Evolutionary conservation across 225 moss, liverwort and hornwort genomes (phyloP).

Genomic region (Pseudisothecium myosuroides): DNA sequence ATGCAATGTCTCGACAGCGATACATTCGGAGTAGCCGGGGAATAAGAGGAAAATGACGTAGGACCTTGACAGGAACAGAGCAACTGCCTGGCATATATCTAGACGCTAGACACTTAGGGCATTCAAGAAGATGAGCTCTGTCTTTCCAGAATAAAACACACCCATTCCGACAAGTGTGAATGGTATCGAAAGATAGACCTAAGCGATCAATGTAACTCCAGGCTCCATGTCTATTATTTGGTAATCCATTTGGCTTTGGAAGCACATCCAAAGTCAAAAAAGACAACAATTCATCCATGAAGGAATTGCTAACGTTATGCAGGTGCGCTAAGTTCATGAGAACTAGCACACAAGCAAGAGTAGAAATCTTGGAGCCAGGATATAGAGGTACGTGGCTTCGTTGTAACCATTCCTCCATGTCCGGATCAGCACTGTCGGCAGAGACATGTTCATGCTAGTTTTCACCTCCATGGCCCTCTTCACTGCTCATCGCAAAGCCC

Average conservation of each 20-base stretch:
- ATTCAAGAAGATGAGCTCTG: accelerated
- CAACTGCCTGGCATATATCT: accelerated
- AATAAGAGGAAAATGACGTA: accelerated
- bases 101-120: accelerated
- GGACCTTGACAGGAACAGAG: accelerated
- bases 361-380: accelerated
- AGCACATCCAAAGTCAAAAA: too few species aligned
- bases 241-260: accelerated
- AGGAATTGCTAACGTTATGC: too few species aligned
- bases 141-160: too few species aligned
- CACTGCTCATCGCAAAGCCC: too few species aligned
- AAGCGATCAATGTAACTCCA: too few species aligned
- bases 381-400: accelerated
- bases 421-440: too few species aligned
- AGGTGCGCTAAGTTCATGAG: too few species aligned
- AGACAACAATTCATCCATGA: too few species aligned
- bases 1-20: too few species aligned
- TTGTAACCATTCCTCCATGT: too few species aligned
- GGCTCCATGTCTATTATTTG: accelerated
- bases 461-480: too few species aligned
- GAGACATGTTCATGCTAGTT: too few species aligned
- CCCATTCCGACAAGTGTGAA: accelerated
- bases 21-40: accelerated
- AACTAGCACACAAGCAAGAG: accelerated
- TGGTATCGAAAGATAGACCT: accelerated